phyloP scores from a whole-genome alignment of 2,329 filamentous ascomycete genomes.

The Grosmannia serpens region DNA sequence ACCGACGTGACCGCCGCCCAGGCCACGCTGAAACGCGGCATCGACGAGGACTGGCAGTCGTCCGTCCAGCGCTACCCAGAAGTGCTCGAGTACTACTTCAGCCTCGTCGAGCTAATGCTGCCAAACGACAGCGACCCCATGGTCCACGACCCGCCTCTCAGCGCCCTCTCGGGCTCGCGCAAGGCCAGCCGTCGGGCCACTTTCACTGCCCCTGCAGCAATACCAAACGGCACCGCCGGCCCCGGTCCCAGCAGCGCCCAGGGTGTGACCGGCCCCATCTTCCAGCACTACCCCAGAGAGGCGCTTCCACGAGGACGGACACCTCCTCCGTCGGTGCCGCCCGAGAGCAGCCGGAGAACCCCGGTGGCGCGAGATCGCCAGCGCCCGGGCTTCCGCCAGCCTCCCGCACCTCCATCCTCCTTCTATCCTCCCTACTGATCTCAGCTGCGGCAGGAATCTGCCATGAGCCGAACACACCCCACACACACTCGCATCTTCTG shows the following conservation, averaged over 20 bases:
- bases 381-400: slow-evolving; percentile 6
- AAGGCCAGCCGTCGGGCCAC: slow-evolving; percentile 32
- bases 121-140: slow-evolving; percentile 49
- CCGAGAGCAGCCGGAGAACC: slow-evolving; percentile 7
- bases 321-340: slow-evolving; percentile 5
- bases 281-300: slow-evolving; percentile 6
- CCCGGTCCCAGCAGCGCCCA: background rate
- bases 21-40: slow-evolving; percentile 55
- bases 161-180: slow-evolving; percentile 36
- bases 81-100: slow-evolving; percentile 72
- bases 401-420: slow-evolving; percentile 6
- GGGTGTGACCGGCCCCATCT: slow-evolving; percentile 4
- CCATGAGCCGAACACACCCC: no score
- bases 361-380: slow-evolving; percentile 6
- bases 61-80: slow-evolving; percentile 69
- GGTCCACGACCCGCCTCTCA: slow-evolving; percentile 50
- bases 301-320: slow-evolving; percentile 6
- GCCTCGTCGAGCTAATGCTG: slow-evolving; percentile 53
- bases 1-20: slow-evolving; percentile 54
- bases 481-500: background rate
- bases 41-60: slow-evolving; percentile 68
- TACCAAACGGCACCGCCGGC: background rate
- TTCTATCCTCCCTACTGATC: slow-evolving; percentile 8
- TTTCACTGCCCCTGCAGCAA: slow-evolving; percentile 21
- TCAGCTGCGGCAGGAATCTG: background rate